Conservation (phyloP, 495 filamentous ascomycete species). For the Aspergillus sparsus region DNA sequence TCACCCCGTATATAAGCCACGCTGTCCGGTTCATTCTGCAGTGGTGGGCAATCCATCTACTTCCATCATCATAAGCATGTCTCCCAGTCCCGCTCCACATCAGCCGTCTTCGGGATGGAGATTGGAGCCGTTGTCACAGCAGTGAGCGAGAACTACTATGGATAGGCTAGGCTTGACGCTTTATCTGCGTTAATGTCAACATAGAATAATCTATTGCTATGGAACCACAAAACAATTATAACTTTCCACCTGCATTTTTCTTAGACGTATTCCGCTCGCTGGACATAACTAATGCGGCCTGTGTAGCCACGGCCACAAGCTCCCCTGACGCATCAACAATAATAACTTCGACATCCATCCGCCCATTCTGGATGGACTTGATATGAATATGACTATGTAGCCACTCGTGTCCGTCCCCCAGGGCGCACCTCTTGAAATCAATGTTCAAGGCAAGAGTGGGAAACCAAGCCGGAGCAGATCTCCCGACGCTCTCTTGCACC, state of each 20-base stretch:
- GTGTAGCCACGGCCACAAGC: background rate
- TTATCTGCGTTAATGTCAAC: no score
- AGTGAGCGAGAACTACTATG: no score
- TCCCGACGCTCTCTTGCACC: background rate
- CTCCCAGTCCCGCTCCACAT: no score
- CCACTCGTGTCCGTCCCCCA: background rate
- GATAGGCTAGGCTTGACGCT: no score
- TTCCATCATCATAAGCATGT: no score
- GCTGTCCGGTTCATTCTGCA: no score
- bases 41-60: no score
- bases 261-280: background rate
- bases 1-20: no score
- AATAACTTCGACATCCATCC: conserved; percentile 7
- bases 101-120: no score
- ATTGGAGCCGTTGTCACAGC: no score
- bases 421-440: background rate
- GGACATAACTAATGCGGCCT: background rate
- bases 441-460: conserved; percentile 1
- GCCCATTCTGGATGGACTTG: conserved; percentile 1
- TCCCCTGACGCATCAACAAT: background rate
- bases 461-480: background rate
- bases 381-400: background rate
- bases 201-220: no score
- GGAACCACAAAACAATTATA: no score
- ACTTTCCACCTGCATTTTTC: background rate